Conservation (phyloP, 208 protist genomes). For the Trypanosoma avium region DNA sequence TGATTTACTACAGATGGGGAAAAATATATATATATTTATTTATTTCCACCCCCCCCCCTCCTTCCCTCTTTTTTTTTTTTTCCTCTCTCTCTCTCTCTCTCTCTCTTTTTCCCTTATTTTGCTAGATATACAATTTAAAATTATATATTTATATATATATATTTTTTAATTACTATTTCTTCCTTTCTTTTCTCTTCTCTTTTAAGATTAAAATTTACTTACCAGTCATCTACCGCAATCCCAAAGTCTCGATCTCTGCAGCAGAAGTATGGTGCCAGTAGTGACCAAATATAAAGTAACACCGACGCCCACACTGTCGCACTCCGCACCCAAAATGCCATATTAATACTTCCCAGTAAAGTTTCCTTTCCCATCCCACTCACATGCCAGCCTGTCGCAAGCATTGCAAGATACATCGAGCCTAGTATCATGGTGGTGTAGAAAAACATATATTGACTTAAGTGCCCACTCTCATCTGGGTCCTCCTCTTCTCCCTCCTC, state of each 20-base stretch:
- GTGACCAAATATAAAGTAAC: slow-evolving; percentile 90
- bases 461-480: slow-evolving; percentile 71
- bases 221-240: slow-evolving; percentile 67
- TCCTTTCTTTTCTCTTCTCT: slow-evolving; percentile 14
- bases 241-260: slow-evolving; percentile 88
- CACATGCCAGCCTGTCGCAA: slow-evolving; percentile 91
- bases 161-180: slow-evolving; percentile 17
- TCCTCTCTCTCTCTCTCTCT: neutral
- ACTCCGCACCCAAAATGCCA: slow-evolving; percentile 91
- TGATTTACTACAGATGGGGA: slow-evolving; percentile 2
- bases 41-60: neutral
- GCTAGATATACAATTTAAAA: neutral
- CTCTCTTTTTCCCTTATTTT: neutral
- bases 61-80: neutral
- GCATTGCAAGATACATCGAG: slow-evolving; percentile 94
- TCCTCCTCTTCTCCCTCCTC: slow-evolving; percentile 84
- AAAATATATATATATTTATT: slow-evolving; percentile 15
- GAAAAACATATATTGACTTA: slow-evolving; percentile 92
- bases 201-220: slow-evolving; percentile 13
- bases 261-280: slow-evolving; percentile 91
- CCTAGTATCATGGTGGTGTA: slow-evolving; percentile 93
- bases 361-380: slow-evolving; percentile 53
- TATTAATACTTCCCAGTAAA: slow-evolving; percentile 46
- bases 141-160: neutral
- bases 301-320: slow-evolving; percentile 82